A percentile compares a stretch with the other conserved stretches of the same genome.
phyloP scores from a whole-genome alignment of 2,329 filamentous ascomycete species.

The Dactylellina parvicollis region DNA sequence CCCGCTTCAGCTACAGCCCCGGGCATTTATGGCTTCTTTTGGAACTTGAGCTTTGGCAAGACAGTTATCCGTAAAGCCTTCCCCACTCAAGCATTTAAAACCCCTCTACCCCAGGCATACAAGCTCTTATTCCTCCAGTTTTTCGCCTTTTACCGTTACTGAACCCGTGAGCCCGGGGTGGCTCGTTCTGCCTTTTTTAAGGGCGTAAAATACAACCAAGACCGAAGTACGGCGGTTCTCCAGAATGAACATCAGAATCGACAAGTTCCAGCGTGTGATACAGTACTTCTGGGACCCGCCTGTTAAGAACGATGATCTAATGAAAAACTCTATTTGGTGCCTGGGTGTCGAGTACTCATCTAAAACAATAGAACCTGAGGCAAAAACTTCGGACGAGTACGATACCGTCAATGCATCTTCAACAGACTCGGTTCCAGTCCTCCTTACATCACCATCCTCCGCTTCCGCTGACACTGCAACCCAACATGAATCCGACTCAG shows the following conservation, averaged over 20 bases:
- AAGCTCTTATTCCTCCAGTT: neutral
- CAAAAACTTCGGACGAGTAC: constrained; percentile 49
- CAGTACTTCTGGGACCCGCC: constrained; percentile 59
- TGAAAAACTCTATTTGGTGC: constrained; percentile 58
- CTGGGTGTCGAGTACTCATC: constrained; percentile 58
- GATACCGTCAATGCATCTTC: constrained; percentile 49
- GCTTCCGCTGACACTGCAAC: constrained; percentile 16
- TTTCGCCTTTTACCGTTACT: no score
- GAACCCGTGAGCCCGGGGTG: neutral
- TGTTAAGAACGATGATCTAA: constrained; percentile 58
- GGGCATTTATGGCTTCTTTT: constrained; percentile 28
- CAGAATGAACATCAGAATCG: constrained; percentile 53
- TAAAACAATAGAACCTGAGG: constrained; percentile 30
- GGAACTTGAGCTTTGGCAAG: constrained; percentile 1
- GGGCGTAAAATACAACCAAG: neutral
- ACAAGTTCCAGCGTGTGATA: constrained; percentile 58
- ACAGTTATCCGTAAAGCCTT: neutral
- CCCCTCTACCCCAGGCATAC: neutral
- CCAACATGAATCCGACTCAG: constrained; percentile 43
- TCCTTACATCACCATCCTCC: constrained; percentile 28
- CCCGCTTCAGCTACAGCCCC: no score
- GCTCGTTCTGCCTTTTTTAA: neutral
- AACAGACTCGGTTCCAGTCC: constrained; percentile 46
- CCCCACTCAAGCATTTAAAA: neutral
- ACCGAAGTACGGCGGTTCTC: neutral